Base-by-base conservation (phyloP, 345 rosid genomes). In the Crucihimalaya himalaica region DNA sequence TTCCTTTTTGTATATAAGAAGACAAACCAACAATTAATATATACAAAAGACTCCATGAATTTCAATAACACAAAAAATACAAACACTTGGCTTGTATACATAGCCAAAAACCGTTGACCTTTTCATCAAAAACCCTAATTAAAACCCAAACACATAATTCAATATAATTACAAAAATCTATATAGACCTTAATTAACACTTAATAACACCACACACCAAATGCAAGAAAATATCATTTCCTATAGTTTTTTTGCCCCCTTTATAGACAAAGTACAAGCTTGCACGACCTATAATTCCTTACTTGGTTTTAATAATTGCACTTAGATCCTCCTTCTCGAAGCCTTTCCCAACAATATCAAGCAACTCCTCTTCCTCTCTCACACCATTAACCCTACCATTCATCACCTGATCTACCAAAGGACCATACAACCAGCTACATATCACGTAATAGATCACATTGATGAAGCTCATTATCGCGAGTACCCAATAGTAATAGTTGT, bases 391-490 rank as follows among this genome's bases (percentile, higher is more conserved):
- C 19, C 79, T 81, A 57, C 72, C 79, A 23, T 73, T 80, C 5
- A 51, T 76, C 60, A 70, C 59, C 35, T 75, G 79, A 18, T 85
- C 79, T 3, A 67, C 77, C 60, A 81, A 74, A 72, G 92, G 89
- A 78, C 91, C 96, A 77, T 90, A 90, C 37, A 86, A 82, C 97
- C 90, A 80, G 65, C 93, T 82, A 65, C 98, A 93, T 5, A 84
- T 20, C 19, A 78, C 18, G 79, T 82, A 93, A 53, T 93, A 93
- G 0, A 87, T 61, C 71, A 89, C 58, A 75, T 90, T 93, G 57
- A 86, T 42, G 75, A 69, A 72, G 53, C 91, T 84, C 84, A 86
- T 53, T 16, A 77, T 46, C 6, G 88, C 88, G 0, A 90, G 89
- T 63, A 90, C 61, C 90, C 90, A 90, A 39, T 88, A 93, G 79